Conservation (phyloP, 1,139 yeast genomes). For the Geotrichum histeridarum region DNA sequence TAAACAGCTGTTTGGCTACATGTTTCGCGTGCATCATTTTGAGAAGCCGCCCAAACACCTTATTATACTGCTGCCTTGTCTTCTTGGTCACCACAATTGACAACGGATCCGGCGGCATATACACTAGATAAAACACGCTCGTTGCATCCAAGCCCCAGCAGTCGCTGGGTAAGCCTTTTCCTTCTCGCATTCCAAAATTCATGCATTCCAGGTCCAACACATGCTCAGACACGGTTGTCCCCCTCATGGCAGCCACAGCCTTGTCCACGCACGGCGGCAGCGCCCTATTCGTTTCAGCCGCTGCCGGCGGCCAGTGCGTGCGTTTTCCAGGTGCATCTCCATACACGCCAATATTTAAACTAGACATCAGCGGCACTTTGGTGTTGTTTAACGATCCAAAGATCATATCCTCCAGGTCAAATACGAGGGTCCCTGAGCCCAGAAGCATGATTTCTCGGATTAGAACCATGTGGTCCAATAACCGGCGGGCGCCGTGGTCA, state of each 20-base stretch:
- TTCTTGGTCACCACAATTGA: slow-evolving; percentile 7
- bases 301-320: slow-evolving; percentile 18
- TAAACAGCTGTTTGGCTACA: slow-evolving; percentile 1
- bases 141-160: slow-evolving; percentile 9
- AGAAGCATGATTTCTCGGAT: slow-evolving; percentile 15
- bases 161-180: not conserved
- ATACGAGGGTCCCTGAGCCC: slow-evolving; percentile 17
- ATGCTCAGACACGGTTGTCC: not conserved
- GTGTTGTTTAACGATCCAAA: slow-evolving; percentile 13
- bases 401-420: slow-evolving; percentile 15
- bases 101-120: slow-evolving; percentile 16
- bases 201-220: slow-evolving; percentile 6
- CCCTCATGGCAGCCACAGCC: slow-evolving; percentile 4
- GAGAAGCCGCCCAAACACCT: slow-evolving; percentile 9
- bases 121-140: slow-evolving; percentile 4
- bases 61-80: slow-evolving; percentile 6
- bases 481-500: slow-evolving; percentile 1
- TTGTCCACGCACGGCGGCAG: slow-evolving; percentile 15
- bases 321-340: slow-evolving; percentile 4
- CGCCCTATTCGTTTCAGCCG: slow-evolving; percentile 9
- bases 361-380: not conserved
- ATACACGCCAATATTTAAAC: slow-evolving; percentile 6
- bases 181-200: slow-evolving; percentile 5
- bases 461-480: slow-evolving; percentile 16
- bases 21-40: slow-evolving; percentile 11